Evolutionary conservation across 1,284 basidiomycete genomes (phyloP).

Genomic region (Inonotus hispidus): DNA sequence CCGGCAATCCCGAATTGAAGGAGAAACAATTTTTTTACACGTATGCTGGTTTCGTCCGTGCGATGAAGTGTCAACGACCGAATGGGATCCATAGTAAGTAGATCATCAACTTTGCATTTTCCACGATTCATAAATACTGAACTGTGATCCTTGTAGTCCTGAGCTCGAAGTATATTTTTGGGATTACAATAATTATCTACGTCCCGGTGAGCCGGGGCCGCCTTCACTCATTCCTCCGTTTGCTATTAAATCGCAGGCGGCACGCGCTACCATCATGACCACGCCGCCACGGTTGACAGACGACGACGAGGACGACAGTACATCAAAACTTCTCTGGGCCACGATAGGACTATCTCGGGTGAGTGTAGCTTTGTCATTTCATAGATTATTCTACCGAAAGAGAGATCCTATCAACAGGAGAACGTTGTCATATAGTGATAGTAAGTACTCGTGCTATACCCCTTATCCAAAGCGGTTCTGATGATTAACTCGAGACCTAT

Average conservation of each 20-base stretch:
- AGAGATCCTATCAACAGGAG: background rate
- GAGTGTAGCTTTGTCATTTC: background rate
- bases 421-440: background rate
- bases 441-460: background rate
- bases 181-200: conserved; percentile 1
- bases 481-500: no score
- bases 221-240: background rate
- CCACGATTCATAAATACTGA: background rate
- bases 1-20: background rate
- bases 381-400: background rate
- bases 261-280: background rate
- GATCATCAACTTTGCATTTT: no score
- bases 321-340: background rate
- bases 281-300: background rate
- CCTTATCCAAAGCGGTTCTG: background rate
- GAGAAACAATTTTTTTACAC: background rate
- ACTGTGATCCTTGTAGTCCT: background rate
- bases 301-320: background rate
- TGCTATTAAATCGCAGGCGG: conserved; percentile 1
- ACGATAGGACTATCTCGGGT: conserved; percentile 7
- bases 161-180: conserved; percentile 10
- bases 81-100: conserved; percentile 11
- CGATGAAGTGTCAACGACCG: background rate
- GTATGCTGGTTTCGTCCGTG: conserved; percentile 6
- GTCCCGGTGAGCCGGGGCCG: background rate